Percentiles rank a stretch among this genome's conserved stretches.
phyloP scores from a whole-genome alignment of 1,139 yeast species.

The Pneumocystis carinii region DNA sequence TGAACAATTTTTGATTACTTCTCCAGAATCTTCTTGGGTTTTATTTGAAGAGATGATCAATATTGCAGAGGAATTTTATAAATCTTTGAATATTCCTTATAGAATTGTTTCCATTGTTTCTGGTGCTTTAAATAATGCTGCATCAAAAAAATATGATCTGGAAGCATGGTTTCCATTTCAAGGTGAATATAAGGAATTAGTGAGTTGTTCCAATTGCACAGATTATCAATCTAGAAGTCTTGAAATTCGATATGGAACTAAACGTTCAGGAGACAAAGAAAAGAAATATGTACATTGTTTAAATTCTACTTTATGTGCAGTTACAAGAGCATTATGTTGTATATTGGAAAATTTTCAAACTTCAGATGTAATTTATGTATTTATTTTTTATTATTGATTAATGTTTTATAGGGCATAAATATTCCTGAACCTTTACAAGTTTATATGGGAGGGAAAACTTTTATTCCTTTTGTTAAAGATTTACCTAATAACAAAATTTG shows the following conservation, averaged over 20 bases:
- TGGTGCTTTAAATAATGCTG: constrained; percentile 97
- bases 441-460: constrained; percentile 96
- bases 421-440: constrained; percentile 90
- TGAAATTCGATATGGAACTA: constrained; percentile 96
- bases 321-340: constrained; percentile 96
- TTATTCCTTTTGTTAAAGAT: constrained; percentile 77
- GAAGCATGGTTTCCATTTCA: constrained; percentile 99
- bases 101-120: constrained; percentile 96
- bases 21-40: constrained; percentile 95
- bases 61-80: constrained; percentile 81
- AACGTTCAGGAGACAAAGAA: constrained; percentile 86
- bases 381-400: background rate
- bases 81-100: constrained; percentile 84
- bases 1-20: constrained; percentile 89
- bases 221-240: constrained; percentile 97
- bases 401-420: constrained; percentile 41
- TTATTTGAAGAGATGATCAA: constrained; percentile 93
- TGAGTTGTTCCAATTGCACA: constrained; percentile 96
- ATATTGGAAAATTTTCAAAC: constrained; percentile 94
- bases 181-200: constrained; percentile 94
- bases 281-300: constrained; percentile 97
- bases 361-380: constrained; percentile 36
- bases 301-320: constrained; percentile 93
- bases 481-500: constrained; percentile 59
- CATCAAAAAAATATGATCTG: constrained; percentile 94